These are phyloP conservation scores for Teunomyces stri DNA, from an alignment of 805 yeast species.

Conservation along the genomic window DNA sequence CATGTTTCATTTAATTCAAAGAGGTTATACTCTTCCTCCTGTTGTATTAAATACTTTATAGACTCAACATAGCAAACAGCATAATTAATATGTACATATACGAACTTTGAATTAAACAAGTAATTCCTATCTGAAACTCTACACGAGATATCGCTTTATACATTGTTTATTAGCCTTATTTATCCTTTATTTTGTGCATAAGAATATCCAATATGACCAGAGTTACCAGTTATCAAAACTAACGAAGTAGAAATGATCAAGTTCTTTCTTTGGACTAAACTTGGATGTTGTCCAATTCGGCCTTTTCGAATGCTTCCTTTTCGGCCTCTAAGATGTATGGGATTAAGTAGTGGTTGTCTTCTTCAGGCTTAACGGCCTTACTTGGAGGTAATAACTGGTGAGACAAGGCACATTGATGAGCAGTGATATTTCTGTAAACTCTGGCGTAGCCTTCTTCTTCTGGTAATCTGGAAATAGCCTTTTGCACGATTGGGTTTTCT, in stretches of 20 bases:
- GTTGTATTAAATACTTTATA: background rate
- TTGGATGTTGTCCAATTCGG: constrained; percentile 76
- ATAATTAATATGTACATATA: background rate
- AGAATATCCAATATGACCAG: background rate
- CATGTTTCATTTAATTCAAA: background rate
- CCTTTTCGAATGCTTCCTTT: constrained; percentile 85
- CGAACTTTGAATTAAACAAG: background rate
- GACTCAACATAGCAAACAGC: background rate
- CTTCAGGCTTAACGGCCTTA: constrained; percentile 75
- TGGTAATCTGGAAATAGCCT: constrained; percentile 86
- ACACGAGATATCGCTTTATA: background rate
- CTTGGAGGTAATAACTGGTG: constrained; percentile 82
- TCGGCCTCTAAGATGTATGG: constrained; percentile 94
- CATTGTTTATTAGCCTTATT: background rate
- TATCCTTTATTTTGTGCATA: background rate
- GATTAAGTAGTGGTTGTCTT: constrained; percentile 77
- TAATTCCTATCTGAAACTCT: no score
- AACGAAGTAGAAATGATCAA: background rate
- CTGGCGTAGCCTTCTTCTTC: constrained; percentile 83
- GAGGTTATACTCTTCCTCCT: background rate
- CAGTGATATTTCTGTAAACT: constrained; percentile 87
- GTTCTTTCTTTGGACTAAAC: constrained; percentile 15
- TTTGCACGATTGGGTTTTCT: constrained; percentile 83
- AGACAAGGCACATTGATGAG: constrained; percentile 81
- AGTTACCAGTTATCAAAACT: background rate